Base-by-base conservation (phyloP, 1,139 yeast genomes). In the Pichia sp. region DNA sequence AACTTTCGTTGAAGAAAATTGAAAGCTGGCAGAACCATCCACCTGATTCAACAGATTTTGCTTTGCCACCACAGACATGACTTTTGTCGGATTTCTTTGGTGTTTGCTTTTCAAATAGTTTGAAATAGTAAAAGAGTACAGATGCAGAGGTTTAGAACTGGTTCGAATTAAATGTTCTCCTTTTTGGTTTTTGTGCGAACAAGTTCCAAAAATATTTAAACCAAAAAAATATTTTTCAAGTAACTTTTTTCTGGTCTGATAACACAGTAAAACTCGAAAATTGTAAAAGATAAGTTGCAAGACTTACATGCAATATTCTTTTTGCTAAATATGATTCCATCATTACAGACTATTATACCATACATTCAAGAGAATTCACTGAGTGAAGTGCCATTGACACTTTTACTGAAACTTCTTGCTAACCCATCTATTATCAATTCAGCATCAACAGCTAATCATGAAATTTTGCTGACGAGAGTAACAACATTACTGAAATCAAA, bases 1-100 rank as follows among this genome's bases (percentile, higher is more conserved):
- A 7, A 87, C 82, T 57, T 80, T 79, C 1, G 88, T 81, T 22
- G 66, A 68, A 7, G 75, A 78, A 22, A 72, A 66, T 23, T 70
- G 65, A 58, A 85, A 72, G 47, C 78, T 79, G 0, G 95, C 83
- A 2, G 96, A 87, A 1, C 97, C 97, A 66, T 88, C 96, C 1
- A 83, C 91, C 56, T 82, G 78, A 48, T 71, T 68, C 50, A 87
- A 66, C 2, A 59, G 30, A 16, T 59, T 62, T 13, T 47, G 56
- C 31, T 56, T 42, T 10, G 59, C 51, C 23, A n/a, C 4, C 12
- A 51, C 21, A 19, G 50, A 41, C 57, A 55, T 54, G 12, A 22
- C 25, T 13, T 18, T 2, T 16, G 22, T 23, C 3, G 25, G 7
- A 34, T 7, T 3, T 23, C 19, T 12, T 16, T n/a, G 22, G 22